Base-by-base conservation (phyloP, 2,329 filamentous ascomycete species). In the Aspergillus niger region DNA sequence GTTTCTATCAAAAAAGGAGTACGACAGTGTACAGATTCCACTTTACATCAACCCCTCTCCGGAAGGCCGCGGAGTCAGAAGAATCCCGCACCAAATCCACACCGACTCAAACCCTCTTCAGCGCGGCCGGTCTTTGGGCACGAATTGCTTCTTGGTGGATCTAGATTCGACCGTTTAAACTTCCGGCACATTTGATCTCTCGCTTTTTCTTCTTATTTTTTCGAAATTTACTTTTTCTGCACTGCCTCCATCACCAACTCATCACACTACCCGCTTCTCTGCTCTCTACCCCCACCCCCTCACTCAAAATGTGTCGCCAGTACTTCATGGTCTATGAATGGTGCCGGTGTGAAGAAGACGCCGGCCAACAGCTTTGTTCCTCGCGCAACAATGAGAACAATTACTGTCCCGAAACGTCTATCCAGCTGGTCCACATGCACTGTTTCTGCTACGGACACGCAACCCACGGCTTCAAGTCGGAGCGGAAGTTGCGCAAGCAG, bases 401-500 rank as follows among this genome's bases (percentile, higher is more conserved):
- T 30, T 50, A 50, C 55, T 77, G 75, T 36, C 65, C 69, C 10
- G 72, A 72, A 1, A 52, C 75, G 15, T 70, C 67, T 38, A 62
- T 73, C n/a, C 72, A 77, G 53, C 74, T 72, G 2, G 73, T 76
- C 2, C 73, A 72, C 43, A 72, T 77, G 74, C 73, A 77, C 47
- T 77, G 74, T 55, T 77, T 75, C 66, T 77, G 75, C 64, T 66
- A 74, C 58, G 62, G 63, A 2, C 75, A 77, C 48, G 74, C 73
- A 26, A 72, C 67, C 8, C 72, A 62, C 20, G 67, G 68, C 24
- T 77, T 73, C 64, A 71, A 67, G 60, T 66, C 68, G 2, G 70
- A 74, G 66, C 71, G 71, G 38, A 71, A 73, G 57, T 67, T 60
- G n/a, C 66, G 67, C 59, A 72, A 70, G 59, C 57, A 58, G 44